phyloP scores from a whole-genome alignment of 2,329 filamentous ascomycete genomes.

The Pseudocercospora vitis region DNA sequence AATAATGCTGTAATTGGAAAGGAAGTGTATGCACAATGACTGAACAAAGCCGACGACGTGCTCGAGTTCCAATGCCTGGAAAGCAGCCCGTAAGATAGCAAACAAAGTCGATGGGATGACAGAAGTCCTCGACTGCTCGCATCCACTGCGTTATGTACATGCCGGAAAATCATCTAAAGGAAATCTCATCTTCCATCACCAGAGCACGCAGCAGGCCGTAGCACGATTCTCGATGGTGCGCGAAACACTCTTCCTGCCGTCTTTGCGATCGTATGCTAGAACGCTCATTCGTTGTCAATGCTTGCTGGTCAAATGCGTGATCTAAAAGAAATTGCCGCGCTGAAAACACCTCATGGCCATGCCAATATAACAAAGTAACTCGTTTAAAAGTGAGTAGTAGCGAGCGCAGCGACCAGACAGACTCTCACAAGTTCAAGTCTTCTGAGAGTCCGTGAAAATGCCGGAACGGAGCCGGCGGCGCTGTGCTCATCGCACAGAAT shows the following conservation, averaged over 20 bases:
- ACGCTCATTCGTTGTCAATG: slow-evolving; percentile 15
- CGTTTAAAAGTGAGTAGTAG: background rate
- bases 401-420: slow-evolving; percentile 23
- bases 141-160: too few species aligned
- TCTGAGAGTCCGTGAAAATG: slow-evolving; percentile 15
- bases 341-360: slow-evolving; percentile 2
- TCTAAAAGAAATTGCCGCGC: background rate
- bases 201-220: slow-evolving; percentile 4
- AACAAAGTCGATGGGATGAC: too few species aligned
- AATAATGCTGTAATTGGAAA: too few species aligned
- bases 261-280: slow-evolving; percentile 13
- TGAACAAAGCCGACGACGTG: too few species aligned
- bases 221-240: slow-evolving; percentile 2
- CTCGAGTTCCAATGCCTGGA: too few species aligned
- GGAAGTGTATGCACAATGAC: too few species aligned
- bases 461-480: slow-evolving; percentile 27
- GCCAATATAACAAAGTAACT: slow-evolving; percentile 7
- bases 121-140: too few species aligned
- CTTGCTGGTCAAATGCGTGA: slow-evolving; percentile 11
- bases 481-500: slow-evolving; percentile 28
- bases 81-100: too few species aligned
- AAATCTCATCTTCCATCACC: too few species aligned
- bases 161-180: too few species aligned
- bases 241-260: slow-evolving; percentile 6
- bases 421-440: slow-evolving; percentile 10